phyloP scores from a whole-genome alignment of 2,329 filamentous ascomycete genomes.

The Sclerotinia nivalis region DNA sequence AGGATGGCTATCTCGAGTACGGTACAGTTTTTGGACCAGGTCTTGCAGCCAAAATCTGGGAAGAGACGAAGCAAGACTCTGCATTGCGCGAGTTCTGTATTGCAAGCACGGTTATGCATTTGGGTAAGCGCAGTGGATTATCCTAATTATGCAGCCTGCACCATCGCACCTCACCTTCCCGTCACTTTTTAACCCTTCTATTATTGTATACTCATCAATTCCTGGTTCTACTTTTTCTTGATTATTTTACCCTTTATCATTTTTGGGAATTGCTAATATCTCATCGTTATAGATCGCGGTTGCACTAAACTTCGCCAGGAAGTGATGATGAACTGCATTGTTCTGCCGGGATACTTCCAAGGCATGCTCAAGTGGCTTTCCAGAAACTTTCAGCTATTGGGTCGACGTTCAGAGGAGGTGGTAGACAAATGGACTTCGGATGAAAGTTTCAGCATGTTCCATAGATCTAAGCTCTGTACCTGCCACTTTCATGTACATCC shows the following conservation, averaged over 20 bases:
- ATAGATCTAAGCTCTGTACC: slow-evolving; percentile 25
- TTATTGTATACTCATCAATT: not conserved
- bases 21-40: slow-evolving; percentile 28
- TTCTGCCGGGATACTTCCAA: slow-evolving; percentile 23
- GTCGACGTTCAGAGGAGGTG: slow-evolving; percentile 21
- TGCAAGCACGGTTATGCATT: slow-evolving; percentile 28
- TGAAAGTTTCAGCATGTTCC: slow-evolving; percentile 26
- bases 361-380: slow-evolving; percentile 32
- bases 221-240: not conserved
- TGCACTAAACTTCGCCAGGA: slow-evolving; percentile 27
- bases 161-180: too few relatives aligned
- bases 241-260: not conserved
- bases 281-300: slow-evolving; percentile 21
- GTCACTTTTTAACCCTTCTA: not conserved
- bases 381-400: slow-evolving; percentile 27
- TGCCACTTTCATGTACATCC: slow-evolving; percentile 28
- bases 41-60: slow-evolving; percentile 21
- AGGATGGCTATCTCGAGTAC: slow-evolving; percentile 30
- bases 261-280: not conserved
- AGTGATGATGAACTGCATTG: slow-evolving; percentile 24
- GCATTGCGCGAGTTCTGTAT: slow-evolving; percentile 30
- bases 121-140: not conserved
- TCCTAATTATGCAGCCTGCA: not conserved
- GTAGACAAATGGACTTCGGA: slow-evolving; percentile 12
- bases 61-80: slow-evolving; percentile 25